Conservation (phyloP, 441 rosid species). For the Viola pubescens region DNA sequence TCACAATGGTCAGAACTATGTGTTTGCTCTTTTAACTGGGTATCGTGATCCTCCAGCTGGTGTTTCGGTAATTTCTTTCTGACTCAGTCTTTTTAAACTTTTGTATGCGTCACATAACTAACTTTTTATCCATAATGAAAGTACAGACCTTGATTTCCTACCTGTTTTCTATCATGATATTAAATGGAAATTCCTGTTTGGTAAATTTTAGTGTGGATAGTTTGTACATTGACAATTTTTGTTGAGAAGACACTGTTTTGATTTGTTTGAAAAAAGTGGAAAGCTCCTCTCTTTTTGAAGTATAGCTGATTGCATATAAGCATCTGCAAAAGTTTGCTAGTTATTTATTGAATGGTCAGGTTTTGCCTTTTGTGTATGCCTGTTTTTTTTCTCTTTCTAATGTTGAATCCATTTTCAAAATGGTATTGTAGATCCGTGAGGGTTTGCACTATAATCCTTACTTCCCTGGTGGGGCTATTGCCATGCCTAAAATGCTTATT, state of each 20-base stretch:
- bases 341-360: no score
- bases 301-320: neutral
- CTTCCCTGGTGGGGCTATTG: slow-evolving; percentile 99
- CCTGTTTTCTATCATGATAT: neutral
- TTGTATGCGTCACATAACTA: no score
- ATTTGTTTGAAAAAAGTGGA: neutral
- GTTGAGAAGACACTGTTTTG: neutral
- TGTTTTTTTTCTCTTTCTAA: no score
- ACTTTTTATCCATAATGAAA: neutral
- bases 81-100: no score
- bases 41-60: slow-evolving; percentile 99
- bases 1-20: slow-evolving; percentile 97
- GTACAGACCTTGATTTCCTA: neutral
- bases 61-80: slow-evolving; percentile 46
- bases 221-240: neutral
- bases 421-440: slow-evolving; percentile 64
- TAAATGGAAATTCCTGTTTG: neutral
- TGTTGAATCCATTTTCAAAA: neutral
- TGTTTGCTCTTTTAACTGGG: slow-evolving; percentile 92
- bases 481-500: slow-evolving; percentile 97
- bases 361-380: no score
- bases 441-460: slow-evolving; percentile 97
- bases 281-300: neutral
- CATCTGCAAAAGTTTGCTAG: neutral
- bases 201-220: neutral